Evolutionary conservation across 768 basidiomycete genomes (phyloP).

Genomic region (Multifurca ochricompacta): DNA sequence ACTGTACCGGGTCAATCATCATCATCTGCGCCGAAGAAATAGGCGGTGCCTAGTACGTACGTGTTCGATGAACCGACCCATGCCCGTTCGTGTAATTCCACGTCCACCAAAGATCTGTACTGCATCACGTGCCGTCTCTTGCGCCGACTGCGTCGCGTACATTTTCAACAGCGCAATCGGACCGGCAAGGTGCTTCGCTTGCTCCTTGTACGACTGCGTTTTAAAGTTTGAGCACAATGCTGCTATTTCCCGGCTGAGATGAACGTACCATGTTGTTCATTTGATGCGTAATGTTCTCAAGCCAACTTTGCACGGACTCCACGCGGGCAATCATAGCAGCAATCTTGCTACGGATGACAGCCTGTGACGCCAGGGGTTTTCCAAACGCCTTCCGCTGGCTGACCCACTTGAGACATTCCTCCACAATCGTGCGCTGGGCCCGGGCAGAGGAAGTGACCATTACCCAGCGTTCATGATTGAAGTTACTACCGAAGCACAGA

Average conservation of each 20-base stretch:
- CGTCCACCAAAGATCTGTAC: conserved; percentile 85
- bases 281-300: conserved; percentile 81
- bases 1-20: conserved; percentile 22
- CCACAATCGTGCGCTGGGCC: conserved; percentile 59
- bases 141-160: conserved; percentile 65
- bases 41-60: conserved; percentile 30
- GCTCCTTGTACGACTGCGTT: conserved; percentile 56
- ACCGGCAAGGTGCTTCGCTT: conserved; percentile 64
- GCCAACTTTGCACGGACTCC: conserved; percentile 78
- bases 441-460: conserved; percentile 70
- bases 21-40: neutral
- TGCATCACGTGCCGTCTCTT: conserved; percentile 76
- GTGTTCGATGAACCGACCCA: conserved; percentile 72
- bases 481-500: conserved; percentile 49
- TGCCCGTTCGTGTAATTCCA: conserved; percentile 74
- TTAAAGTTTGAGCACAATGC: conserved; percentile 23
- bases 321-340: conserved; percentile 83
- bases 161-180: conserved; percentile 79
- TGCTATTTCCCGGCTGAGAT: conserved; percentile 2
- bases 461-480: conserved; percentile 93
- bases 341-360: conserved; percentile 83
- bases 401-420: conserved; percentile 88
- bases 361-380: conserved; percentile 73
- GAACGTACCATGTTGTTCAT: conserved; percentile 71
- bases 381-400: conserved; percentile 89